These are phyloP conservation scores for Hypoxylon lenormandii DNA, from an alignment of 495 filamentous ascomycete species.

Conservation along the genomic window DNA sequence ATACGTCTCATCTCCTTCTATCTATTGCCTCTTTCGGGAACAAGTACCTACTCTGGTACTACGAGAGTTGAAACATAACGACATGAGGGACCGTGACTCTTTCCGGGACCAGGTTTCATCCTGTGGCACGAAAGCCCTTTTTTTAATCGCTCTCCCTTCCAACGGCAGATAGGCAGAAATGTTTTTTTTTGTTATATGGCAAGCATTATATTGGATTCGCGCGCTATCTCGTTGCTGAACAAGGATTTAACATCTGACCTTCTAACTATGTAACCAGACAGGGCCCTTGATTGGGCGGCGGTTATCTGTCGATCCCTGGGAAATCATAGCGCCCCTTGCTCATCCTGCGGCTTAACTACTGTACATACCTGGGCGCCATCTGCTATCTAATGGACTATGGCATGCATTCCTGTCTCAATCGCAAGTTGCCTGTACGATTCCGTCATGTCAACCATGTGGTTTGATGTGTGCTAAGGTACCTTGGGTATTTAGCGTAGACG, in stretches of 20 bases:
- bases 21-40: background rate
- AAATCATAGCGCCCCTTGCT: conserved; percentile 26
- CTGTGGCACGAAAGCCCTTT: conserved; percentile 4
- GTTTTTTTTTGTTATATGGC: conserved; percentile 2
- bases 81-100: too few species aligned
- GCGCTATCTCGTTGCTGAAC: conserved; percentile 35
- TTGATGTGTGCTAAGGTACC: conserved; percentile 15
- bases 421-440: conserved; percentile 27
- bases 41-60: background rate
- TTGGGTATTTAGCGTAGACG: too few species aligned
- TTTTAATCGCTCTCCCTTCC: too few species aligned
- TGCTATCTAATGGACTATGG: conserved; percentile 38
- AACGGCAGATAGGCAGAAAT: conserved; percentile 1
- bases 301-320: conserved; percentile 45
- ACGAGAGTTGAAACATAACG: conserved; percentile 1
- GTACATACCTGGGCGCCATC: too few species aligned
- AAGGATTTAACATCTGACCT: conserved; percentile 36
- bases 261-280: conserved; percentile 28
- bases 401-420: conserved; percentile 30
- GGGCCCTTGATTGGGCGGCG: conserved; percentile 23
- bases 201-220: conserved; percentile 10
- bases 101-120: background rate
- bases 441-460: conserved; percentile 40
- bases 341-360: conserved; percentile 39
- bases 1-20: conserved; percentile 13